phyloP scores from a whole-genome alignment of 768 basidiomycete species.

The Termitomyces eurrhizus region DNA sequence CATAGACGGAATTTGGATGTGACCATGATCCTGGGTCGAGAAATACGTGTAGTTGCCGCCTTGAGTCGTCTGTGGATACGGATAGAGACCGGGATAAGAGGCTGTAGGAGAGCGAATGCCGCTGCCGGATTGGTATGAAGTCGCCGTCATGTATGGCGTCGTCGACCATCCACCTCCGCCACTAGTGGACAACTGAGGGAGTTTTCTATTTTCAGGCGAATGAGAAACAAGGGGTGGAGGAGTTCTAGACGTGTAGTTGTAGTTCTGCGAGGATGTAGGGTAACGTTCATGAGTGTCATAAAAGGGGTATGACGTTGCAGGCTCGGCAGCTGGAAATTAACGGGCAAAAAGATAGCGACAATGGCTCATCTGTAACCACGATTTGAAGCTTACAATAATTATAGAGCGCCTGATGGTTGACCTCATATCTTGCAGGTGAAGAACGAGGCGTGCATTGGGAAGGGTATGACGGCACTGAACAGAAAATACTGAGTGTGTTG shows the following conservation, averaged over 20 bases:
- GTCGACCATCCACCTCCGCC: slow-evolving; percentile 48
- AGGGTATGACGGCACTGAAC: slow-evolving; percentile 59
- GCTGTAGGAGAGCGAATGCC: slow-evolving; percentile 63
- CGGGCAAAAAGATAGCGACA: slow-evolving; percentile 32
- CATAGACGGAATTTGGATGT: slow-evolving; percentile 25
- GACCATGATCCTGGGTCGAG: slow-evolving; percentile 25
- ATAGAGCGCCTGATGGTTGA: slow-evolving; percentile 46
- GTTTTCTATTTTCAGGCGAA: slow-evolving; percentile 46
- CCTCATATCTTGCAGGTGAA: slow-evolving; percentile 56
- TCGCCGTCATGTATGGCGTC: slow-evolving; percentile 23
- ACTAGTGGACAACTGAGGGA: slow-evolving; percentile 52
- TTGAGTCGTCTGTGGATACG: slow-evolving; percentile 35
- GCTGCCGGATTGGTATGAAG: slow-evolving; percentile 17
- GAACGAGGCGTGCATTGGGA: slow-evolving; percentile 61
- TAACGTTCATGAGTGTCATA: slow-evolving; percentile 62
- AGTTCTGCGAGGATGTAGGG: slow-evolving; percentile 40
- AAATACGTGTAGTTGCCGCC: slow-evolving; percentile 40
- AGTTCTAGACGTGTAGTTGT: slow-evolving; percentile 45
- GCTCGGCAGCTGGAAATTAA: slow-evolving; percentile 40
- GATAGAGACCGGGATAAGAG: slow-evolving; percentile 54
- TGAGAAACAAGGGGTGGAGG: slow-evolving; percentile 45
- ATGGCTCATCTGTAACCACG: slow-evolving; percentile 13
- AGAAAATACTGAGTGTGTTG: slow-evolving; percentile 56
- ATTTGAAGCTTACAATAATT: slow-evolving; percentile 36
- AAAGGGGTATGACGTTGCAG: slow-evolving; percentile 41